Evolutionary conservation across 768 basidiomycete species (phyloP).

Genomic region (Termitomyces sp.): DNA sequence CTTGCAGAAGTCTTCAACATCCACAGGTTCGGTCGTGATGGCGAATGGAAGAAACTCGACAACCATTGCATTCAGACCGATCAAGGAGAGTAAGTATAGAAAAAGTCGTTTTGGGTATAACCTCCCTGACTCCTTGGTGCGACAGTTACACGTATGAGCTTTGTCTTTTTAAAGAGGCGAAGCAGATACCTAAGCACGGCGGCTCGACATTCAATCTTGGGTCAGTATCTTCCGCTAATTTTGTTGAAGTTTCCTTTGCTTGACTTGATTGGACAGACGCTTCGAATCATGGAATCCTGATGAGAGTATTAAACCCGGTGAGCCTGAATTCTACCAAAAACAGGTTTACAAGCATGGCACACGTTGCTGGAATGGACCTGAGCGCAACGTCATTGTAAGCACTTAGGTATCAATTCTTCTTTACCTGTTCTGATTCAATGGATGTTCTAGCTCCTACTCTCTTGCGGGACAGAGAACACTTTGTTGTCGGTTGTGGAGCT

Average conservation of each 20-base stretch:
- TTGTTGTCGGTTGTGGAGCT: slow-evolving; percentile 79
- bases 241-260: neutral
- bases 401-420: neutral
- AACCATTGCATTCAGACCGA: slow-evolving; percentile 76
- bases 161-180: slow-evolving; percentile 86
- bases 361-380: slow-evolving; percentile 96
- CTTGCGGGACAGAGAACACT: slow-evolving; percentile 84
- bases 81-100: slow-evolving; percentile 77
- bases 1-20: slow-evolving; percentile 62
- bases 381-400: slow-evolving; percentile 76
- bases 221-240: slow-evolving; percentile 40
- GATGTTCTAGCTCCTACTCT: slow-evolving; percentile 64
- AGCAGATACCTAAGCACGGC: slow-evolving; percentile 83
- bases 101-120: neutral
- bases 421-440: slow-evolving; percentile 8
- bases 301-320: slow-evolving; percentile 52
- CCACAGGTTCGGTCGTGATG: slow-evolving; percentile 69
- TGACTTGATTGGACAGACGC: slow-evolving; percentile 38
- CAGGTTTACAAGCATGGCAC: slow-evolving; percentile 84
- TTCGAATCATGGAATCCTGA: slow-evolving; percentile 81
- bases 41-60: slow-evolving; percentile 97
- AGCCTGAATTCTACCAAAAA: slow-evolving; percentile 72
- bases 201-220: slow-evolving; percentile 77
- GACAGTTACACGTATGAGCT: slow-evolving; percentile 90
- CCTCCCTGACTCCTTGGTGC: neutral